Evolutionary conservation across 352 stramenopile genomes (phyloP).

Genomic region (Pythium guiyangense): DNA sequence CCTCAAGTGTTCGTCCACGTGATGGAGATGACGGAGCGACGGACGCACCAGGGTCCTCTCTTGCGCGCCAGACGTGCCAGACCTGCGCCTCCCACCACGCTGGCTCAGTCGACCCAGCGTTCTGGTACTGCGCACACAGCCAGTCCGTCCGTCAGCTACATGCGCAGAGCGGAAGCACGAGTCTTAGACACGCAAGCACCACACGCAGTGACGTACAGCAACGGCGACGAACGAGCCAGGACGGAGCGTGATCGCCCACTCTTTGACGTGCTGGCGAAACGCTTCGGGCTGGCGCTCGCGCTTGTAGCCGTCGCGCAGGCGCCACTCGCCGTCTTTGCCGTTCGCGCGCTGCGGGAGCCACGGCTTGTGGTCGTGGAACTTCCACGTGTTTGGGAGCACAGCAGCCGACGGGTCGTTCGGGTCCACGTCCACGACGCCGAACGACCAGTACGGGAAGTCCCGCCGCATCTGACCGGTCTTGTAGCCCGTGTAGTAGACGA

Average conservation of each 20-base stretch:
- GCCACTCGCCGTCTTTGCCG: conserved; percentile 75
- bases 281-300: conserved; percentile 31
- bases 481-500: conserved; percentile 84
- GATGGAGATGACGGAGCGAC: no score
- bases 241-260: conserved; percentile 48
- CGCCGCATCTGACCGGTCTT: conserved; percentile 66
- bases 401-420: conserved; percentile 56
- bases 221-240: conserved; percentile 56
- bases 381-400: conserved; percentile 76
- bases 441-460: conserved; percentile 63
- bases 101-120: conserved; percentile 50
- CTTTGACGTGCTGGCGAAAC: conserved; percentile 51
- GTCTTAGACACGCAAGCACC: no score
- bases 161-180: no score
- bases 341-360: conserved; percentile 55
- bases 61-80: conserved; percentile 77
- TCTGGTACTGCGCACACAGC: conserved; percentile 47
- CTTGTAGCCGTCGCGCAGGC: conserved; percentile 46
- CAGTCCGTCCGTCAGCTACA: neutral
- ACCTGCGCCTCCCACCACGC: conserved; percentile 82
- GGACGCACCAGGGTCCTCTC: conserved; percentile 44
- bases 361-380: conserved; percentile 59
- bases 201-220: conserved; percentile 60
- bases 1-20: no score
- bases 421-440: conserved; percentile 64